phyloP scores from a whole-genome alignment of 2,329 filamentous ascomycete genomes.

The Curvularia lunata region DNA sequence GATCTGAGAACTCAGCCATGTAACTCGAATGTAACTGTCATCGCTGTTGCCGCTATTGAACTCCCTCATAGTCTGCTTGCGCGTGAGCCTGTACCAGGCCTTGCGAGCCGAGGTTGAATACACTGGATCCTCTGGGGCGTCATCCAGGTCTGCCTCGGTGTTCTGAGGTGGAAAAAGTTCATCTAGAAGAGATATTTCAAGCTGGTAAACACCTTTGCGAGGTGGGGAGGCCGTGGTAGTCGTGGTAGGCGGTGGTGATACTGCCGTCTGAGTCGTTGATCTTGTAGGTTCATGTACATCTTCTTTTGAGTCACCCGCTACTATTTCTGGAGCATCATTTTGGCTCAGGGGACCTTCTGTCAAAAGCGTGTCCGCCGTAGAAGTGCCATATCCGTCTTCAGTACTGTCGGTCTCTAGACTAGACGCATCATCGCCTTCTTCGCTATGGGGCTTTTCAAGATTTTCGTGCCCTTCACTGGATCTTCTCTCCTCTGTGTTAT shows the following conservation, averaged over 20 bases:
- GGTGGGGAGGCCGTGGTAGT: not conserved
- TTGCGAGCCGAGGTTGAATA: constrained; percentile 46
- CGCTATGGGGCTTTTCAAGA: not conserved
- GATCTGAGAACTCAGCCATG: constrained; percentile 45
- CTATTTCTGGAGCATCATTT: not conserved
- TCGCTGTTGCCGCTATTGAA: constrained; percentile 44
- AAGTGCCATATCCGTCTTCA: constrained; percentile 13
- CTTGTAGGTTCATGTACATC: not conserved
- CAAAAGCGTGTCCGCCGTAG: constrained; percentile 9
- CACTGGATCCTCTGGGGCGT: constrained; percentile 40
- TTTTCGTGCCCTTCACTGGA: not conserved
- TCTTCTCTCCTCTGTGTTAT: not conserved
- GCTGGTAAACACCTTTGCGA: not conserved
- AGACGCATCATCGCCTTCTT: not conserved
- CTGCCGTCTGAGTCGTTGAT: not conserved
- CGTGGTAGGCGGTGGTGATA: not conserved
- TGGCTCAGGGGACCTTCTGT: constrained; percentile 1
- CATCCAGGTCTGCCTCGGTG: constrained; percentile 13
- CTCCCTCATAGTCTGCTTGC: constrained; percentile 48
- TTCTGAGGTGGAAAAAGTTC: constrained; percentile 35
- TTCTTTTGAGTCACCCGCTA: not conserved
- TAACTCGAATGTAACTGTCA: constrained; percentile 49
- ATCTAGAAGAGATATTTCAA: constrained; percentile 32
- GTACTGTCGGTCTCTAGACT: constrained; percentile 8
- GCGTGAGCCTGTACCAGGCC: constrained; percentile 50